Percentiles rank a stretch among this genome's conserved stretches.
Evolutionary conservation across 164 flowering plant species (phyloP).

Genomic region (Nelumbo lutea): DNA sequence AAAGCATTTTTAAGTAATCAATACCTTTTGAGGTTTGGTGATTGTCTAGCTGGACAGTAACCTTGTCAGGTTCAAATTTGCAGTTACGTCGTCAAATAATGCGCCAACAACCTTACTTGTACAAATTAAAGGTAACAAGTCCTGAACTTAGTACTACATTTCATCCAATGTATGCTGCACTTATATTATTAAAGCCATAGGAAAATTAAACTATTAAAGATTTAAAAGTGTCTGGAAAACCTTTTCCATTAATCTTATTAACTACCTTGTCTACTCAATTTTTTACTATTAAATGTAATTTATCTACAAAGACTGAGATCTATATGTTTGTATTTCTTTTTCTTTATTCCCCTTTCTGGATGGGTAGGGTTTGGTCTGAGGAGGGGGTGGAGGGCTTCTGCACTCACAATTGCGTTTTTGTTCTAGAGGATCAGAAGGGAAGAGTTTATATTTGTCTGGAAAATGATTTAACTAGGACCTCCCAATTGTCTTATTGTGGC

Average conservation of each 20-base stretch:
- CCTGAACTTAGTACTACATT: not conserved
- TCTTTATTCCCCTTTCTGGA: too few relatives aligned
- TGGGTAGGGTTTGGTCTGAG: too few relatives aligned
- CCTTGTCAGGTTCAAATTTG: slow-evolving; percentile 8
- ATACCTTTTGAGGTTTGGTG: not conserved
- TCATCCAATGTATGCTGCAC: not conserved
- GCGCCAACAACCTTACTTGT: slow-evolving; percentile 24
- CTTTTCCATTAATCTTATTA: not conserved
- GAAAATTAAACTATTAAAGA: not conserved
- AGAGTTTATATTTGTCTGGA: too few relatives aligned
- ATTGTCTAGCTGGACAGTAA: slow-evolving; percentile 1
- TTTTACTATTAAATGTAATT: not conserved
- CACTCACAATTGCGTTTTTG: too few relatives aligned
- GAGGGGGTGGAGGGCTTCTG: too few relatives aligned
- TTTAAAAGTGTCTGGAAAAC: not conserved
- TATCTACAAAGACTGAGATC: too few relatives aligned
- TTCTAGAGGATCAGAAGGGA: too few relatives aligned
- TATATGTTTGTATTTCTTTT: too few relatives aligned
- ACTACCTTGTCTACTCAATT: not conserved
- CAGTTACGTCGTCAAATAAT: slow-evolving; percentile 31
- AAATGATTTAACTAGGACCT: too few relatives aligned
- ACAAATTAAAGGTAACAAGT: slow-evolving; percentile 27
- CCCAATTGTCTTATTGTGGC: too few relatives aligned
- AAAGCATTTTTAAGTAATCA: not conserved
- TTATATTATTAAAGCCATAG: not conserved